Percentiles rank a stretch among this genome's conserved stretches.
Conservation (phyloP, 768 basidiomycete species). For the Arthromyces matolae region DNA sequence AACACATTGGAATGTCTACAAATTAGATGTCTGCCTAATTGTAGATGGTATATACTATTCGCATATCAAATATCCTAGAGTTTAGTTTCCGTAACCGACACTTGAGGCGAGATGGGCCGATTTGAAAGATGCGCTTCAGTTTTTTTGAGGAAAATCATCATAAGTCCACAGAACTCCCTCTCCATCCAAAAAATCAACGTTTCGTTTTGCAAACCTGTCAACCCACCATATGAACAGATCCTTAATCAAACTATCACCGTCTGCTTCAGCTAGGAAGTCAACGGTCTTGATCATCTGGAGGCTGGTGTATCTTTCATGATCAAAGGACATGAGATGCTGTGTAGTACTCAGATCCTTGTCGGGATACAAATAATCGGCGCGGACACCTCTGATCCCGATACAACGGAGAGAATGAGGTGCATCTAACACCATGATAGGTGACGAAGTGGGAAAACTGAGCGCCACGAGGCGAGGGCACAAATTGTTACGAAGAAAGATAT, state of each 20-base stretch:
- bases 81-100: too few relatives aligned
- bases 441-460: slow-evolving; percentile 38
- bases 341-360: slow-evolving; percentile 34
- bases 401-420: slow-evolving; percentile 38
- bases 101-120: too few relatives aligned
- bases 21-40: too few relatives aligned
- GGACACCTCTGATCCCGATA: slow-evolving; percentile 43
- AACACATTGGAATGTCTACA: not conserved
- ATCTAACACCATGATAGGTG: slow-evolving; percentile 27
- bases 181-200: slow-evolving; percentile 50
- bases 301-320: slow-evolving; percentile 37
- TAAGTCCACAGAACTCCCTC: slow-evolving; percentile 53
- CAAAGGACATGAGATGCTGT: slow-evolving; percentile 41
- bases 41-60: too few relatives aligned
- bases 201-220: slow-evolving; percentile 45
- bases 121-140: too few relatives aligned
- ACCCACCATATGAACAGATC: slow-evolving; percentile 55
- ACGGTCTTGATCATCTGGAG: slow-evolving; percentile 46
- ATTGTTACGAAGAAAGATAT: slow-evolving; percentile 38
- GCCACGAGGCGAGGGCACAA: slow-evolving; percentile 44
- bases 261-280: slow-evolving; percentile 44
- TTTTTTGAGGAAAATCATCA: too few relatives aligned
- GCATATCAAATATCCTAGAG: too few relatives aligned
- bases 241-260: slow-evolving; percentile 38
- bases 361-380: slow-evolving; percentile 40